These are phyloP conservation scores for Alloascoidea africana DNA, from an alignment of 805 yeast species.

Conservation along the genomic window DNA sequence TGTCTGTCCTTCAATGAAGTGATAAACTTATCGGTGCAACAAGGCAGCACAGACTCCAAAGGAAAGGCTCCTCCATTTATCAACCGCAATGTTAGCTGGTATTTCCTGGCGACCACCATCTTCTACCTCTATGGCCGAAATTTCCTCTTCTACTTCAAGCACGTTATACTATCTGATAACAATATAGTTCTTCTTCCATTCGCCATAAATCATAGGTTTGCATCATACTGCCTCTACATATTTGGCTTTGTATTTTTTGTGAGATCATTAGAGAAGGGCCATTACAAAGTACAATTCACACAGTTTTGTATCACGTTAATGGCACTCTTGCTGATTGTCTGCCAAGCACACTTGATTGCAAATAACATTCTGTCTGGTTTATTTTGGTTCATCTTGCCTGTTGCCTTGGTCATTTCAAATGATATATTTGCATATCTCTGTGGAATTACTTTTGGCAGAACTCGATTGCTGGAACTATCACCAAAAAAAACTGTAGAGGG, in stretches of 20 bases:
- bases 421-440: conserved; percentile 95
- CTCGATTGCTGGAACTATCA: conserved; percentile 83
- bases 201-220: conserved; percentile 67
- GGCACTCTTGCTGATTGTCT: conserved; percentile 78
- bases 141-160: conserved; percentile 50
- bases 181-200: conserved; percentile 36
- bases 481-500: conserved; percentile 98
- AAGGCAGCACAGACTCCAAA: conserved; percentile 59
- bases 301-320: conserved; percentile 90
- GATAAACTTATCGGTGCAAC: conserved; percentile 54
- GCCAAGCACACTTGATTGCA: conserved; percentile 88
- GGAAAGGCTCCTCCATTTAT: conserved; percentile 71
- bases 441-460: conserved; percentile 91
- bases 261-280: conserved; percentile 76
- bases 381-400: conserved; percentile 90
- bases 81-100: conserved; percentile 82
- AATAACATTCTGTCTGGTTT: conserved; percentile 81
- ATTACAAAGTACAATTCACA: conserved; percentile 82
- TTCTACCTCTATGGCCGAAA: conserved; percentile 84
- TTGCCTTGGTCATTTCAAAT: conserved; percentile 81
- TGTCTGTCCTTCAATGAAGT: conserved; percentile 82
- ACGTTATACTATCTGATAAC: conserved; percentile 34
- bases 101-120: conserved; percentile 73
- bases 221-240: conserved; percentile 72
- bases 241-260: conserved; percentile 86